A percentile compares a stretch with the other conserved stretches of the same genome.
Conservation (phyloP, 208 protist genomes). For the Crithidia acanthocephali region DNA sequence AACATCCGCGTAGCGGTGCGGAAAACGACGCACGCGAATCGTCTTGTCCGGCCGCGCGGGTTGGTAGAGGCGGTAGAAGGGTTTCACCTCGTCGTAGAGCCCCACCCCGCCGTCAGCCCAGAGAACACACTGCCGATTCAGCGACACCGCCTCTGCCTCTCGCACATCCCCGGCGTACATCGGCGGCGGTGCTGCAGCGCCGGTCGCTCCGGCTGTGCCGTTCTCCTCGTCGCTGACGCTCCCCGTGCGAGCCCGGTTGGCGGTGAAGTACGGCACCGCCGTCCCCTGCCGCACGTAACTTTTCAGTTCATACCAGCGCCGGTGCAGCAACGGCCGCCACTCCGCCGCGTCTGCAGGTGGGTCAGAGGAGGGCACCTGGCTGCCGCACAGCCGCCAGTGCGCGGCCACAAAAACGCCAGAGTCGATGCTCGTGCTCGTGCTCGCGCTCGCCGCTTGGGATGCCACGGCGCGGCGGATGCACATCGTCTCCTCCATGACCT, state of each 20-base stretch:
- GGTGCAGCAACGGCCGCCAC: conserved; percentile 61
- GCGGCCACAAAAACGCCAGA: background rate
- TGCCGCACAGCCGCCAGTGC: conserved; percentile 18
- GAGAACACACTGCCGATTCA: conserved; percentile 51
- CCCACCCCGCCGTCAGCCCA: conserved; percentile 66
- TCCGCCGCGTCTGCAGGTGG: conserved; percentile 21
- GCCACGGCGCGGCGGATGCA: background rate
- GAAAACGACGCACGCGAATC: conserved; percentile 67
- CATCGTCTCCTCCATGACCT: conserved; percentile 4
- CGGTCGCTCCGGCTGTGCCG: background rate
- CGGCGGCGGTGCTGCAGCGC: background rate
- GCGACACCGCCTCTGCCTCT: conserved; percentile 66
- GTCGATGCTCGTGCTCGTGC: background rate
- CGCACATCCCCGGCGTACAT: conserved; percentile 49
- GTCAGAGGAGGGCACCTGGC: background rate
- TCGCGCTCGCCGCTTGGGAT: no score
- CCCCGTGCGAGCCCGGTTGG: no score
- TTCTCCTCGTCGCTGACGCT: background rate
- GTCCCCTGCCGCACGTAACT: conserved; percentile 54
- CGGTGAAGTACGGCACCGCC: conserved; percentile 17
- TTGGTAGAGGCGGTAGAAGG: conserved; percentile 54
- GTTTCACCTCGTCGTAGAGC: conserved; percentile 49
- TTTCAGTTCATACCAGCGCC: conserved; percentile 75
- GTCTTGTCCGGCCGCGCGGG: conserved; percentile 46
- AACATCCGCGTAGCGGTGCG: conserved; percentile 70